Percentiles rank a stretch among this genome's conserved stretches.
Evolutionary conservation across 192 early-diverging fungal genomes (phyloP).

Genomic region (Gaertneriomyces sp.): DNA sequence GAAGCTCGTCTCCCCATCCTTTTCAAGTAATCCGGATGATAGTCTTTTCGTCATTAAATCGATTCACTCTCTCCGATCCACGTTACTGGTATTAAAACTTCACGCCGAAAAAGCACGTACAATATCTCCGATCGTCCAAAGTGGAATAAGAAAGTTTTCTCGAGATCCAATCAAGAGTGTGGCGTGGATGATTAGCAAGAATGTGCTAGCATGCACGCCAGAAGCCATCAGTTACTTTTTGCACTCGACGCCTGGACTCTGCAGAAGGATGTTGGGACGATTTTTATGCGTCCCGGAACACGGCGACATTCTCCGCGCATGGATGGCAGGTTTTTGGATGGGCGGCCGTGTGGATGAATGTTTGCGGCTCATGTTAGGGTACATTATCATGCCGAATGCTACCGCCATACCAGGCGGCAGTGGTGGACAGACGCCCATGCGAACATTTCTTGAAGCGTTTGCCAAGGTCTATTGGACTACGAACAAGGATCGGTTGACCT

Average conservation of each 20-base stretch:
- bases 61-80: conserved; percentile 12
- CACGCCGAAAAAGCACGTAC: conserved; percentile 29
- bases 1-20: conserved; percentile 35
- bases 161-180: conserved; percentile 55
- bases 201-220: conserved; percentile 52
- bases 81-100: conserved; percentile 25
- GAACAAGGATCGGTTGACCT: conserved; percentile 45
- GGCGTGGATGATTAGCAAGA: conserved; percentile 54
- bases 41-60: neutral
- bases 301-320: conserved; percentile 53
- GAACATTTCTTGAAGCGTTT: conserved; percentile 57
- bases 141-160: conserved; percentile 57
- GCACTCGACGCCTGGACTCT: conserved; percentile 63
- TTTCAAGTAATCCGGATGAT: no score
- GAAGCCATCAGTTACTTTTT: conserved; percentile 63
- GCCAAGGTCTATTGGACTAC: conserved; percentile 59
- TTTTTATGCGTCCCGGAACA: conserved; percentile 56
- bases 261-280: conserved; percentile 50
- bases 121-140: conserved; percentile 51
- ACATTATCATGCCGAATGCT: conserved; percentile 53
- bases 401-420: conserved; percentile 5
- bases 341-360: conserved; percentile 58
- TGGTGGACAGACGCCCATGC: conserved; percentile 19
- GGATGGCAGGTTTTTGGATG: conserved; percentile 53
- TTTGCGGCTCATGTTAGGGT: conserved; percentile 50